Conservation (phyloP, 73 alveolate genomes). For the Urostyla sp. region DNA sequence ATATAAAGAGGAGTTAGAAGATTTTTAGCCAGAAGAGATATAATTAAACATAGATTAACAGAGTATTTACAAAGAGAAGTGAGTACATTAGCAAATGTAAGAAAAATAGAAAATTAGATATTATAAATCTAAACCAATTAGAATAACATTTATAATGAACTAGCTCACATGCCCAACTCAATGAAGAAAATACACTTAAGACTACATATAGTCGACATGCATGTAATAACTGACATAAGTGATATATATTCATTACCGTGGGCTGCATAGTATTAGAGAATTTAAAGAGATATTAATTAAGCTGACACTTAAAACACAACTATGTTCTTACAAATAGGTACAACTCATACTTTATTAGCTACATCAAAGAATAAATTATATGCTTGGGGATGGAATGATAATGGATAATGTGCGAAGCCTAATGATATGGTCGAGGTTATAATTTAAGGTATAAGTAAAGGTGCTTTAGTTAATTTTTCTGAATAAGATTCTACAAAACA, state of each 20-base stretch:
- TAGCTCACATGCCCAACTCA: slow-evolving; percentile 59
- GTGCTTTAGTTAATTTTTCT: background rate
- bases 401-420: slow-evolving; percentile 78
- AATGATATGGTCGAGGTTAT: slow-evolving; percentile 13
- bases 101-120: slow-evolving; percentile 51
- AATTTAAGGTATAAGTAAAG: background rate
- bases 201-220: slow-evolving; percentile 38
- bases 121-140: slow-evolving; percentile 1
- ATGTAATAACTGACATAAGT: slow-evolving; percentile 52
- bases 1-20: slow-evolving; percentile 56
- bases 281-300: slow-evolving; percentile 35
- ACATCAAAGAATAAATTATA: slow-evolving; percentile 76
- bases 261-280: slow-evolving; percentile 59
- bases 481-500: background rate
- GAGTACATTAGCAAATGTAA: slow-evolving; percentile 24
- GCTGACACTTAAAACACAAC: slow-evolving; percentile 49
- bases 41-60: slow-evolving; percentile 38
- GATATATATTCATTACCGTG: slow-evolving; percentile 66
- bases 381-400: slow-evolving; percentile 91
- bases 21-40: slow-evolving; percentile 56
- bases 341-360: slow-evolving; percentile 82
- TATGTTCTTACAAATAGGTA: slow-evolving; percentile 65
- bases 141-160: too few relatives aligned
- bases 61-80: slow-evolving; percentile 45
- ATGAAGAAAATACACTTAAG: slow-evolving; percentile 60